Evolutionary conservation across 2,329 filamentous ascomycete species (phyloP).

Genomic region (Sporothrix phasma): DNA sequence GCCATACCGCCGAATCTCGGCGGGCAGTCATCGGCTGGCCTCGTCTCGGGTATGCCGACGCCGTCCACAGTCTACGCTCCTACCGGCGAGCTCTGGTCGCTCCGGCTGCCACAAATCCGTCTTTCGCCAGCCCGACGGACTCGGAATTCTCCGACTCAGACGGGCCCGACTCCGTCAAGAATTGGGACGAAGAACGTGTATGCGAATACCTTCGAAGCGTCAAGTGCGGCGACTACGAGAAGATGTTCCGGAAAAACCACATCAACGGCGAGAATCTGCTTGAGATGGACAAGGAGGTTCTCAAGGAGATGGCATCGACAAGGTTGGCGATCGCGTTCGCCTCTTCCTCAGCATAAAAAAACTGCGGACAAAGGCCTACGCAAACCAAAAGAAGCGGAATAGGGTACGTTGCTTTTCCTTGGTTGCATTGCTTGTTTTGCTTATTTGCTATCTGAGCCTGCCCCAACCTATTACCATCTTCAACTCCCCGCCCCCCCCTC

Average conservation of each 20-base stretch:
- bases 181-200: slow-evolving; percentile 86
- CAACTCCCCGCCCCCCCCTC: no score
- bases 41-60: slow-evolving; percentile 35
- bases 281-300: slow-evolving; percentile 90
- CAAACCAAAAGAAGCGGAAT: slow-evolving; percentile 73
- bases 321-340: slow-evolving; percentile 90
- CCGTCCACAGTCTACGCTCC: slow-evolving; percentile 39
- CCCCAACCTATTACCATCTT: no score
- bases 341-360: slow-evolving; percentile 81
- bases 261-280: slow-evolving; percentile 96
- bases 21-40: slow-evolving; percentile 31
- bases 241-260: slow-evolving; percentile 74
- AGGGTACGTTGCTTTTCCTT: slow-evolving; percentile 44
- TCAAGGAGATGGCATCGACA: slow-evolving; percentile 97
- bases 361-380: slow-evolving; percentile 63
- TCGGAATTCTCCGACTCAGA: slow-evolving; percentile 86
- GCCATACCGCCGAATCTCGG: slow-evolving; percentile 51
- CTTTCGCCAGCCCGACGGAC: slow-evolving; percentile 74
- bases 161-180: slow-evolving; percentile 63
- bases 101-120: slow-evolving; percentile 38
- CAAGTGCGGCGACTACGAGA: slow-evolving; percentile 89
- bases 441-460: background rate
- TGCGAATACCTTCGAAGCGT: slow-evolving; percentile 85
- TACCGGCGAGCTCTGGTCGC: slow-evolving; percentile 43
- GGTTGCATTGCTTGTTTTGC: background rate